Base-by-base conservation (phyloP, 73 alveolate genomes). In the Urostyla sp. region DNA sequence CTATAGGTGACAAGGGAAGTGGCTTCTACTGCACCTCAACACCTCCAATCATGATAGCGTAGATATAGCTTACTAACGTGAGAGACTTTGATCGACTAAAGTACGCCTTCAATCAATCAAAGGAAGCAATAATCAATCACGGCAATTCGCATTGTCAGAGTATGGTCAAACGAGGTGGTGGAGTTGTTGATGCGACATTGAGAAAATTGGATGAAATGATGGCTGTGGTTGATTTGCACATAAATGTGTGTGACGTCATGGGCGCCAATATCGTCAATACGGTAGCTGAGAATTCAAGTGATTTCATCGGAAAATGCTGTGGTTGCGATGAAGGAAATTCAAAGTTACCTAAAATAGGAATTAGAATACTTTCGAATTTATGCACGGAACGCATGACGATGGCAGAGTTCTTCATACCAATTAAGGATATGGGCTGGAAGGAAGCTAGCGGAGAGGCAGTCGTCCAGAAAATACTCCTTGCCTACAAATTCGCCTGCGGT, bases 141-240 rank as follows among this genome's bases (percentile, higher is more conserved):
- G 99, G 98, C 35, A 97, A 97, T 80, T 66, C 57, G 67, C 63
- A 63, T 60, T 97, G 99, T 60, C 83, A 84, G 73, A 92, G 85
- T 61, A 97, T 97, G 99, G 97, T 77, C 21, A 69, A 74, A 23
- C 90, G 99, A 83, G 99, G 99, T 34, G 99, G 99, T 15, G 99
- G 99, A 37, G 97, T 97, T 30, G 89, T 82, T 18, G 98, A 94
- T 83, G 79, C 94, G n/a, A 85, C 91, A 46, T 58, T 89, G 30
- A 77, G 95, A 40, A 55, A 53, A 40, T 73, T 88, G 11, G 58
- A 53, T 55, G 20, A 55, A 23, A 50, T 67, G 15, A 81, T 61
- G 84, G 79, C 84, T 28, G 87, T 91, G 20, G 67, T 95, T 3
- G 99, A 97, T 60, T 67, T 97, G 38, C 87, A 81, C 43, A 95